A percentile compares a stretch with the other conserved stretches of the same genome.
These are phyloP conservation scores for Ceratocystis lukuohia DNA, from an alignment of 2,329 filamentous ascomycete species.

Conservation along the genomic window DNA sequence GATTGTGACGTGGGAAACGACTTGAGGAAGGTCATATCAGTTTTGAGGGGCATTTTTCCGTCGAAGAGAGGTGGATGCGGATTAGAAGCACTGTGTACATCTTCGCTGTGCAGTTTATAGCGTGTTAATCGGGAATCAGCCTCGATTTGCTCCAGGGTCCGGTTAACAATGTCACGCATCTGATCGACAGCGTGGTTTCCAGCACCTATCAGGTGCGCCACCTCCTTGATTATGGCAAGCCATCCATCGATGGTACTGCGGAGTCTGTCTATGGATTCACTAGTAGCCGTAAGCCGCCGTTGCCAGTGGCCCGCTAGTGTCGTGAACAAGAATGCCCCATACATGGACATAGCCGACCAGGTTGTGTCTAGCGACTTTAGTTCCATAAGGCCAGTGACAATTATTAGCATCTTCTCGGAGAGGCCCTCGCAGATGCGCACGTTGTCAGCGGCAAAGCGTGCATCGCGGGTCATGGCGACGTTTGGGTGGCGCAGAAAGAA, in stretches of 20 bases:
- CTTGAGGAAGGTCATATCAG: slow-evolving; percentile 10
- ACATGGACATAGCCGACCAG: slow-evolving; percentile 62
- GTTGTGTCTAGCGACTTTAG: slow-evolving; percentile 62
- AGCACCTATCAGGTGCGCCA: slow-evolving; percentile 43
- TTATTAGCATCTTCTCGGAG: slow-evolving; percentile 48
- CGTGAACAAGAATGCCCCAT: slow-evolving; percentile 60
- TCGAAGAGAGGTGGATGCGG: neutral
- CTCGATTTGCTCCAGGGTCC: slow-evolving; percentile 40
- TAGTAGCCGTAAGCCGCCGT: slow-evolving; percentile 45
- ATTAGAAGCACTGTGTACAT: neutral
- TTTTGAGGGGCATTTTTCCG: neutral
- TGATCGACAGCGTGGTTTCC: slow-evolving; percentile 33
- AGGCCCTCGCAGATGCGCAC: slow-evolving; percentile 53
- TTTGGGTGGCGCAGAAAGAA: slow-evolving; percentile 50
- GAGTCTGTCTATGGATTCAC: slow-evolving; percentile 45
- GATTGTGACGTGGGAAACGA: neutral
- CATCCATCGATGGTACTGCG: slow-evolving; percentile 56
- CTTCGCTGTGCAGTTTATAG: neutral
- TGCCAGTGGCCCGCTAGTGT: slow-evolving; percentile 57
- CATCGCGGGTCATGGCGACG: slow-evolving; percentile 41
- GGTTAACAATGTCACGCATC: slow-evolving; percentile 36
- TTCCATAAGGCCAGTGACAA: slow-evolving; percentile 45
- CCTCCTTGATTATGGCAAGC: slow-evolving; percentile 54
- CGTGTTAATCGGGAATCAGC: neutral
- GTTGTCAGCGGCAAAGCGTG: slow-evolving; percentile 45